Evolutionary conservation across 2,329 filamentous ascomycete species (phyloP).

Genomic region (Didymella keratinophila): DNA sequence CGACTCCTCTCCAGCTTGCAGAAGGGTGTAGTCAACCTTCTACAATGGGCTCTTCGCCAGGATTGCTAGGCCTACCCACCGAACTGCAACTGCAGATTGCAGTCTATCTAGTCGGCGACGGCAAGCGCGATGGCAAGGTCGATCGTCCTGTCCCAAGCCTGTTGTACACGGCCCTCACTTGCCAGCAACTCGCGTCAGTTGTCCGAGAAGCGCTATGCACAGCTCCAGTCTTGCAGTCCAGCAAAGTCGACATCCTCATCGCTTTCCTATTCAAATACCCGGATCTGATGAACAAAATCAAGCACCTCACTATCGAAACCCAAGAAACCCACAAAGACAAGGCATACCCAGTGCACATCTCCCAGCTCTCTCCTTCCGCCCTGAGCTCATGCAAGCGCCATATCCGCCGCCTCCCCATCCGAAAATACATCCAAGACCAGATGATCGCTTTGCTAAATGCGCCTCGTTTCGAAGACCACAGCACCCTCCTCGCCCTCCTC

Average conservation of each 20-base stretch:
- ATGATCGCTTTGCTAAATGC: neutral
- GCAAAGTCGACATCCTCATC: constrained; percentile 8
- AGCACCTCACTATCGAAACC: constrained; percentile 9
- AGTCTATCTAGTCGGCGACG: neutral
- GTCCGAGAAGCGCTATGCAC: constrained; percentile 4
- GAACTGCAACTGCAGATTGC: constrained; percentile 6
- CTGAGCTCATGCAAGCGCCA: constrained; percentile 1
- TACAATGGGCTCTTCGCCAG: neutral
- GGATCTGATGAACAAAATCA: neutral
- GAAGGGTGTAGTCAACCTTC: neutral
- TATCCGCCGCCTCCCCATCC: neutral
- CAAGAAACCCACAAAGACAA: constrained; percentile 1
- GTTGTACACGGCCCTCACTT: constrained; percentile 1
- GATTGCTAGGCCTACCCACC: neutral
- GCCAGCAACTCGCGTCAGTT: neutral
- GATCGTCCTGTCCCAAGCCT: neutral
- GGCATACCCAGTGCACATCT: neutral
- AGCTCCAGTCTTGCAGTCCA: constrained; percentile 7
- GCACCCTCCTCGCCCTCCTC: neutral
- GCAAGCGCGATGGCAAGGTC: neutral
- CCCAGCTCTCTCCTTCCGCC: neutral
- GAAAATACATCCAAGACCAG: neutral
- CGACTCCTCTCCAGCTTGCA: neutral
- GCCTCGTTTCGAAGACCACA: neutral
- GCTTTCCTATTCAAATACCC: constrained; percentile 4